Conservation (phyloP, 2,329 filamentous ascomycete genomes). For the Penicillium sp. region DNA sequence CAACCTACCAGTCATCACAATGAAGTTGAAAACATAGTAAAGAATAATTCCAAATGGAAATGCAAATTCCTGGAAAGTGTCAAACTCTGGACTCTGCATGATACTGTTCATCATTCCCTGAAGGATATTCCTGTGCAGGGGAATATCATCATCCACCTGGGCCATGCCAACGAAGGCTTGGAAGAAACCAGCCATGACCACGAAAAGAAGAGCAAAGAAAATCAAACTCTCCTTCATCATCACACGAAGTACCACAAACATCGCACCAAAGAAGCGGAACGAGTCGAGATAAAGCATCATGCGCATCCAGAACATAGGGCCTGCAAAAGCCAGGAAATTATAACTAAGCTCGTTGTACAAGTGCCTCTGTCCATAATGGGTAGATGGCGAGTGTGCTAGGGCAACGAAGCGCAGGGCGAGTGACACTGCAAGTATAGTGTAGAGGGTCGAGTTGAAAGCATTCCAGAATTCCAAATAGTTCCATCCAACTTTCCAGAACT, state of each 20-base stretch:
- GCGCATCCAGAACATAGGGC: slow-evolving; percentile 96
- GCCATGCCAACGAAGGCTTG: slow-evolving; percentile 94
- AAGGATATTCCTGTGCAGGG: slow-evolving; percentile 43
- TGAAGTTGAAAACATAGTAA: slow-evolving; percentile 97
- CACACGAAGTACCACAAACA: slow-evolving; percentile 94
- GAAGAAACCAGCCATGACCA: slow-evolving; percentile 76
- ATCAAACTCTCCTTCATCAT: slow-evolving; percentile 95
- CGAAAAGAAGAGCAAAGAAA: slow-evolving; percentile 85
- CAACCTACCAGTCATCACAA: slow-evolving; percentile 73
- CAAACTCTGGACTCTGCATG: slow-evolving; percentile 88
- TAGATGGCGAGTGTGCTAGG: slow-evolving; percentile 59
- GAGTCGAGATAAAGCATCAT: slow-evolving; percentile 90
- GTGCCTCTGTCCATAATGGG: slow-evolving; percentile 52
- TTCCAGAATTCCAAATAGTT: slow-evolving; percentile 97
- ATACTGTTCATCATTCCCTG: slow-evolving; percentile 77
- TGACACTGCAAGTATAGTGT: slow-evolving; percentile 73
- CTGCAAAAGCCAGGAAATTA: slow-evolving; percentile 88
- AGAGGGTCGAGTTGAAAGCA: slow-evolving; percentile 83
- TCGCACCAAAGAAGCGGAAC: slow-evolving; percentile 93
- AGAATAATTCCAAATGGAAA: slow-evolving; percentile 91
- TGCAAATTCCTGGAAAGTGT: slow-evolving; percentile 83
- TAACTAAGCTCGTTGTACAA: slow-evolving; percentile 80
- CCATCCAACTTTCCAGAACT: slow-evolving; percentile 90
- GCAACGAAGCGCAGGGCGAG: slow-evolving; percentile 78
- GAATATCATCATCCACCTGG: slow-evolving; percentile 68